phyloP scores from a whole-genome alignment of 1,284 basidiomycete species.

The Abortiporus biennis region DNA sequence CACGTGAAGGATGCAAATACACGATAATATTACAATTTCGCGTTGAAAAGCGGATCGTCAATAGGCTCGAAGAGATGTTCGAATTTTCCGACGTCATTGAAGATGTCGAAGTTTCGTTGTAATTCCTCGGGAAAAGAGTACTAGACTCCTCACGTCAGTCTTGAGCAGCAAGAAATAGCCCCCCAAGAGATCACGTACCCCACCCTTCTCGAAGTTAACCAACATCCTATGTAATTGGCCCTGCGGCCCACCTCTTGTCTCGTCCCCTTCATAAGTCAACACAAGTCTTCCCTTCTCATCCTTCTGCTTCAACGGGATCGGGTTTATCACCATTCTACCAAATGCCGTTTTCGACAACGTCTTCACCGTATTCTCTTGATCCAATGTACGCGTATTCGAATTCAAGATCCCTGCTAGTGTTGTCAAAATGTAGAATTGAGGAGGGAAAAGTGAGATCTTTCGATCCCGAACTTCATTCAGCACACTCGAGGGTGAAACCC shows the following conservation, averaged over 20 bases:
- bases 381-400: slow-evolving; percentile 29
- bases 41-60: slow-evolving; percentile 2
- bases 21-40: slow-evolving; percentile 6
- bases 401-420: slow-evolving; percentile 14
- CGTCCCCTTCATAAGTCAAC: slow-evolving; percentile 64
- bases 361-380: slow-evolving; percentile 38
- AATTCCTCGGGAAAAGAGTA: slow-evolving; percentile 41
- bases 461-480: slow-evolving; percentile 43
- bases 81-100: slow-evolving; percentile 35
- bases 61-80: slow-evolving; percentile 5
- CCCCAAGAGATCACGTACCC: slow-evolving; percentile 1
- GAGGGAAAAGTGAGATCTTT: slow-evolving; percentile 59
- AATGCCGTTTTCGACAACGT: slow-evolving; percentile 49
- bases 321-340: slow-evolving; percentile 55
- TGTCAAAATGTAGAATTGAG: slow-evolving; percentile 70
- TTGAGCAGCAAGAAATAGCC: background rate
- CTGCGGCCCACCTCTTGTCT: slow-evolving; percentile 50
- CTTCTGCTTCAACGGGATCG: slow-evolving; percentile 29
- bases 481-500: slow-evolving; percentile 46
- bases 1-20: background rate
- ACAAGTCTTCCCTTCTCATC: slow-evolving; percentile 39
- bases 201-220: slow-evolving; percentile 28
- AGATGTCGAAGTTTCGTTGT: slow-evolving; percentile 56
- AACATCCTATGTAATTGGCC: slow-evolving; percentile 52
- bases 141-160: background rate